These are phyloP conservation scores for Lithospermum erythrorhizon DNA, from an alignment of 257 asterid species.

Conservation along the genomic window DNA sequence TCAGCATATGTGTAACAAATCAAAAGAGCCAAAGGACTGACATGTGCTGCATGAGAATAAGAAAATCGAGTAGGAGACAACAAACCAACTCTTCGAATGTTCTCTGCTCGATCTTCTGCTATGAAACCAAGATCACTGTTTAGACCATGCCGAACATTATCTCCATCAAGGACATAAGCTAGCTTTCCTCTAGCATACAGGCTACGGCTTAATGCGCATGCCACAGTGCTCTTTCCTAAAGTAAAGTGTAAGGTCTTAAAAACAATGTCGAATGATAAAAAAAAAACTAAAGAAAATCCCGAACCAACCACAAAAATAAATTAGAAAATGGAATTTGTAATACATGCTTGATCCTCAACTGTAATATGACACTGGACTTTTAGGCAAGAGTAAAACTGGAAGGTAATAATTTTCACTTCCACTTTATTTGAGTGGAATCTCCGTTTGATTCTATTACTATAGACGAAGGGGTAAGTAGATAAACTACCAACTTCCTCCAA, in stretches of 20 bases:
- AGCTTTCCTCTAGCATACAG: slow-evolving; percentile 89
- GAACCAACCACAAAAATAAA: too few species aligned
- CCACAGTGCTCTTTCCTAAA: slow-evolving; percentile 94
- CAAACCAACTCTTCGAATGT: slow-evolving; percentile 86
- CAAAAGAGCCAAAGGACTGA: not conserved
- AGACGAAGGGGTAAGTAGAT: too few species aligned
- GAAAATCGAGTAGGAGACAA: slow-evolving; percentile 7
- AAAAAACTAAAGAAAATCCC: too few species aligned
- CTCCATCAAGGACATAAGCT: slow-evolving; percentile 93
- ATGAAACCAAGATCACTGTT: slow-evolving; percentile 74
- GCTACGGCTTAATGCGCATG: slow-evolving; percentile 71
- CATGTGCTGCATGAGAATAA: not conserved
- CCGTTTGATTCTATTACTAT: too few species aligned
- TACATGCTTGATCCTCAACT: not conserved
- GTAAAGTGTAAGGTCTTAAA: slow-evolving; percentile 14
- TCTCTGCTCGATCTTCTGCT: slow-evolving; percentile 94
- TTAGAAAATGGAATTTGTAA: too few species aligned
- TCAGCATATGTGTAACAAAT: not conserved
- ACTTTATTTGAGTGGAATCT: too few species aligned
- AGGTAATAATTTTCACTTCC: too few species aligned
- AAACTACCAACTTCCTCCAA: too few species aligned
- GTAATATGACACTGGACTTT: not conserved
- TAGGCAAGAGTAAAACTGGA: too few species aligned
- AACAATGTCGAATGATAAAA: not conserved
- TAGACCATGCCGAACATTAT: slow-evolving; percentile 93